Evolutionary conservation across 345 rosid genomes (phyloP).

Genomic region (Kandelia obovata): DNA sequence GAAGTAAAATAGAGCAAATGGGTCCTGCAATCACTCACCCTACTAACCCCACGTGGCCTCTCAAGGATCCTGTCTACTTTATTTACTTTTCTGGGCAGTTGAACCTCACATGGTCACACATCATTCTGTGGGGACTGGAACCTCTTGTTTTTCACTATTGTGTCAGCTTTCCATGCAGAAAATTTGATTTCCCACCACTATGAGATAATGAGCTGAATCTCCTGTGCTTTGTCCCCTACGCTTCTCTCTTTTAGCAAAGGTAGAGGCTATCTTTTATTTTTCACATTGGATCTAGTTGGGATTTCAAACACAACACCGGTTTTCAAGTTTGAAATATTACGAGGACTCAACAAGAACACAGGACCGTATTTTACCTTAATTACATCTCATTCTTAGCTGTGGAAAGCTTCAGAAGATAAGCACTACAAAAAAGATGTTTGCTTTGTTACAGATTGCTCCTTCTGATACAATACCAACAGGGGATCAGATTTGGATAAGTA

Average conservation of each 20-base stretch:
- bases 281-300: neutral
- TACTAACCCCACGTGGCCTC: neutral
- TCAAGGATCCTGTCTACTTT: neutral
- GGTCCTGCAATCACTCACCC: neutral
- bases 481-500: neutral
- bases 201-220: neutral
- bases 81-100: neutral
- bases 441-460: neutral
- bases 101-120: conserved; percentile 1
- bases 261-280: neutral
- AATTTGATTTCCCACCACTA: neutral
- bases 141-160: neutral
- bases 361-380: too few relatives aligned
- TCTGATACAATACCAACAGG: neutral
- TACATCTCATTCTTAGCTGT: neutral
- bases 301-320: neutral
- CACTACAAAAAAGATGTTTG: neutral
- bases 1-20: neutral
- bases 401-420: conserved; percentile 7
- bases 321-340: neutral
- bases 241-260: neutral
- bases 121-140: conserved; percentile 2
- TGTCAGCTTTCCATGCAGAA: conserved; percentile 1
- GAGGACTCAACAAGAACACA: too few relatives aligned
- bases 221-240: neutral